Evolutionary conservation across 495 filamentous ascomycete genomes (phyloP).

Genomic region (Bombardia bombarda): DNA sequence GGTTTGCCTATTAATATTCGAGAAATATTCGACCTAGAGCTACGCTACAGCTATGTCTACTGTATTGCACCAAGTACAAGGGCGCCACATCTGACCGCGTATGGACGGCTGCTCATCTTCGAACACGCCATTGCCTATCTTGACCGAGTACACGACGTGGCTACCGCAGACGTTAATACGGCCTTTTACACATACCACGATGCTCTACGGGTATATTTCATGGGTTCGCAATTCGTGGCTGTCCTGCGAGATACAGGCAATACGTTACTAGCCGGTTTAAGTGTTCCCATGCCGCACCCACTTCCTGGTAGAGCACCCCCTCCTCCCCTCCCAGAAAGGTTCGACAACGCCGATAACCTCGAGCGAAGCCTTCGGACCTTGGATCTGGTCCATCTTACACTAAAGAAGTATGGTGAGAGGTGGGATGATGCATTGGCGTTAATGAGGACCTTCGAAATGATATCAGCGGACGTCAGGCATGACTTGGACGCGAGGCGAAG

Average conservation of each 20-base stretch:
- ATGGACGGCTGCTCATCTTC: slow-evolving; percentile 69
- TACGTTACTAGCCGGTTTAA: slow-evolving; percentile 30
- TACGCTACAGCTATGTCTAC: slow-evolving; percentile 78
- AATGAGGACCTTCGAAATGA: slow-evolving; percentile 34
- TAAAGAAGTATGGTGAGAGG: slow-evolving; percentile 40
- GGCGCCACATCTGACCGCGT: slow-evolving; percentile 54
- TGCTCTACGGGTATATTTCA: slow-evolving; percentile 61
- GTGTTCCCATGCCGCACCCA: slow-evolving; percentile 19
- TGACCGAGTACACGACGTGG: slow-evolving; percentile 48
- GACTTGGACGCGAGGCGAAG: slow-evolving; percentile 19
- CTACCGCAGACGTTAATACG: slow-evolving; percentile 36
- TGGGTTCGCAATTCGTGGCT: slow-evolving; percentile 61
- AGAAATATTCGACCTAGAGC: slow-evolving; percentile 69
- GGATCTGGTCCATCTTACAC: slow-evolving; percentile 32
- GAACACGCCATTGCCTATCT: slow-evolving; percentile 72
- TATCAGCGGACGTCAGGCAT: slow-evolving; percentile 26
- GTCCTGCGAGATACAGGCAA: slow-evolving; percentile 52
- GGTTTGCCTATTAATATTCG: slow-evolving; percentile 50
- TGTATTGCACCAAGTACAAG: slow-evolving; percentile 67
- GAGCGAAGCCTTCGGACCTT: slow-evolving; percentile 38
- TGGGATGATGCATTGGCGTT: slow-evolving; percentile 41
- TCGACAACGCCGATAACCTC: slow-evolving; percentile 29
- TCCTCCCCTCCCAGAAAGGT: slow-evolving; percentile 25
- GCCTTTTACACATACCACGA: slow-evolving; percentile 69
- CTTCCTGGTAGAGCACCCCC: slow-evolving; percentile 24